Conservation (phyloP, 306 rosid genomes). For the Sindora glabra region DNA sequence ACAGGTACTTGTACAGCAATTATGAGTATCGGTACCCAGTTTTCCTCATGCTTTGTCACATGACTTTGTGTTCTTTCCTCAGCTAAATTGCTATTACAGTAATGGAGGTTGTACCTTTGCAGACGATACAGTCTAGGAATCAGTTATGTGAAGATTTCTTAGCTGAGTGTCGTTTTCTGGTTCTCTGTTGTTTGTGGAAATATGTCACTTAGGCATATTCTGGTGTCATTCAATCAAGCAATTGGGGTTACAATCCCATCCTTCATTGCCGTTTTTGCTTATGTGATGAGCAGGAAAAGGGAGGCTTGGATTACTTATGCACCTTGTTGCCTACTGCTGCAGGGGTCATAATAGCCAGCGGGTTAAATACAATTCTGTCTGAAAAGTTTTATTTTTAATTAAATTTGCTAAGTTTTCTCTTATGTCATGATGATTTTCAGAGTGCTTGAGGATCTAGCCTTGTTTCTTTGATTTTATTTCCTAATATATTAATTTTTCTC, state of each 20-base stretch:
- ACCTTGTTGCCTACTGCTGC: constrained; percentile 36
- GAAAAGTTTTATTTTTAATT: background rate
- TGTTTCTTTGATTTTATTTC: too few relatives aligned
- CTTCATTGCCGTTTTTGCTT: constrained; percentile 38
- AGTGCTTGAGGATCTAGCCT: background rate
- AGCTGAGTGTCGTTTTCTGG: constrained; percentile 23
- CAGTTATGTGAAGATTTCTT: constrained; percentile 23
- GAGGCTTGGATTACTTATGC: constrained; percentile 38
- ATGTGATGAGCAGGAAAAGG: constrained; percentile 8
- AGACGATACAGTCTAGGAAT: constrained; percentile 17
- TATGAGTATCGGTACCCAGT: constrained; percentile 31
- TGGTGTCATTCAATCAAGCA: constrained; percentile 40
- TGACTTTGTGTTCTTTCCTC: constrained; percentile 30
- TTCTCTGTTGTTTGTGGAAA: constrained; percentile 44
- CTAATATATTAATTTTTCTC: background rate
- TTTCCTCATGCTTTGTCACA: constrained; percentile 40
- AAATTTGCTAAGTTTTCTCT: too few relatives aligned
- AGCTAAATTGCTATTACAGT: constrained; percentile 22
- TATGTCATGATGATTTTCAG: background rate
- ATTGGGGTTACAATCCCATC: constrained; percentile 34
- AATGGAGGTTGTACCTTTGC: constrained; percentile 26
- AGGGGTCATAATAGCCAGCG: constrained; percentile 33
- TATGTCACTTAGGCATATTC: constrained; percentile 26
- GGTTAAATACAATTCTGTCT: constrained; percentile 14
- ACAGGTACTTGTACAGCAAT: constrained; percentile 30